phyloP scores from a whole-genome alignment of 805 yeast species.

The Lachancea kluyveri region DNA sequence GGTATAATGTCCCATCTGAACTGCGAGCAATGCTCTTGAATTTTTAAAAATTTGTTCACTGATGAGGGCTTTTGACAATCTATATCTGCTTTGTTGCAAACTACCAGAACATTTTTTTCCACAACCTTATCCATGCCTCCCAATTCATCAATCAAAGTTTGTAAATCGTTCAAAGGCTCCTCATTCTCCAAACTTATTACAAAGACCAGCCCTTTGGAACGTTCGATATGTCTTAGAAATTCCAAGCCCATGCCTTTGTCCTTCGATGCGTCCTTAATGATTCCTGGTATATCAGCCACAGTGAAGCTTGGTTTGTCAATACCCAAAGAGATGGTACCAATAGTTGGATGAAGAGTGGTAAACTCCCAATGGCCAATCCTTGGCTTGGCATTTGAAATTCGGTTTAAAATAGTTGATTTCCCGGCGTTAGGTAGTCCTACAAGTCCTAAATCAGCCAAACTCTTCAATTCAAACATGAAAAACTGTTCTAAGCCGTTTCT shows the following conservation, averaged over 20 bases:
- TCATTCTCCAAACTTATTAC: constrained; percentile 69
- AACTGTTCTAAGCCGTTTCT: constrained; percentile 58
- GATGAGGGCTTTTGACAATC: constrained; percentile 35
- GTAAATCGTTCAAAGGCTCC: constrained; percentile 62
- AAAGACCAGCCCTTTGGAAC: constrained; percentile 85
- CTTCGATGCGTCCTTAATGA: constrained; percentile 77
- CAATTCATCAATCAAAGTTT: constrained; percentile 60
- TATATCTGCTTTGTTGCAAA: constrained; percentile 93
- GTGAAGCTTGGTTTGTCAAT: constrained; percentile 65
- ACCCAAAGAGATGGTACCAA: constrained; percentile 75
- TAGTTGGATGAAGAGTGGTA: constrained; percentile 85
- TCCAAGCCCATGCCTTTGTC: constrained; percentile 93
- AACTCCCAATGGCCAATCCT: constrained; percentile 96
- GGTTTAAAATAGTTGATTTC: constrained; percentile 79
- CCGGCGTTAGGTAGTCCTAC: constrained; percentile 98
- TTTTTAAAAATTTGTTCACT: constrained; percentile 38
- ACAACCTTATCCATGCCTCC: constrained; percentile 52
- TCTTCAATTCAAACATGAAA: constrained; percentile 77
- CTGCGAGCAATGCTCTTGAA: constrained; percentile 40
- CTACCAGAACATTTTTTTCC: constrained; percentile 62
- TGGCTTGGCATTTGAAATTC: constrained; percentile 85
- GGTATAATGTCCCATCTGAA: constrained; percentile 70
- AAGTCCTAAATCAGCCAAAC: constrained; percentile 87
- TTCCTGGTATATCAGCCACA: constrained; percentile 97
- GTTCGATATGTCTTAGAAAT: constrained; percentile 84